Conservation (phyloP, 129 eudicot genomes). For the Centella asiatica region DNA sequence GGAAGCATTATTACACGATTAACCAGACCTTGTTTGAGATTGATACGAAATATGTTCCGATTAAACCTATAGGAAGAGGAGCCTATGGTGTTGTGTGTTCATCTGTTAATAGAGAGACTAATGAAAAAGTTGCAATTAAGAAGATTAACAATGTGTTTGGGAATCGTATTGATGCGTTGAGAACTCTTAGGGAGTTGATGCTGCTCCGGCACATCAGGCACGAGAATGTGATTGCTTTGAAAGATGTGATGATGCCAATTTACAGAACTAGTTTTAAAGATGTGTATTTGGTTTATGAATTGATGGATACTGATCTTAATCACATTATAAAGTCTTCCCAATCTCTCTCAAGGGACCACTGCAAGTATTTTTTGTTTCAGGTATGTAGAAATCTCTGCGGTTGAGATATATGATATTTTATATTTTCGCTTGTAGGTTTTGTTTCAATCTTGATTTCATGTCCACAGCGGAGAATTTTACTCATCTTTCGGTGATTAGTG, state of each 20-base stretch:
- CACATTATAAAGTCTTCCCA: slow-evolving; percentile 75
- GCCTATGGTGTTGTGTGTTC: slow-evolving; percentile 88
- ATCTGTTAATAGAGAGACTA: slow-evolving; percentile 58
- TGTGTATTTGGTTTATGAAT: slow-evolving; percentile 70
- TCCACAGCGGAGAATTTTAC: too few species aligned
- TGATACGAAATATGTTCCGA: slow-evolving; percentile 65
- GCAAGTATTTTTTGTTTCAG: slow-evolving; percentile 81
- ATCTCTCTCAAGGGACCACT: slow-evolving; percentile 62
- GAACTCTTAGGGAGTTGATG: slow-evolving; percentile 71
- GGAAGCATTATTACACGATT: slow-evolving; percentile 68
- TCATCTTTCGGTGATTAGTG: too few species aligned
- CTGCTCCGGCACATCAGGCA: slow-evolving; percentile 59
- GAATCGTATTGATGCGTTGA: slow-evolving; percentile 48
- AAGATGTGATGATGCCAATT: slow-evolving; percentile 73
- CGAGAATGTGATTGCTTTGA: slow-evolving; percentile 67
- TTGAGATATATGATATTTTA: not conserved
- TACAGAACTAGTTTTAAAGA: slow-evolving; percentile 54
- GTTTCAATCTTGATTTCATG: not conserved
- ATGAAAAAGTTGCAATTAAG: slow-evolving; percentile 79
- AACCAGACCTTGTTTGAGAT: slow-evolving; percentile 67
- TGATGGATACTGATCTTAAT: slow-evolving; percentile 88
- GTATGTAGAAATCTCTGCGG: slow-evolving; percentile 15
- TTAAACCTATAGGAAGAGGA: slow-evolving; percentile 69
- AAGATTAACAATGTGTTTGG: slow-evolving; percentile 66
- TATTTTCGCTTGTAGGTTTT: not conserved